Evolutionary conservation across 345 rosid species (phyloP), one percentile per base, ranked within the genome.

Genomic region (Salix dunnii): DNA sequence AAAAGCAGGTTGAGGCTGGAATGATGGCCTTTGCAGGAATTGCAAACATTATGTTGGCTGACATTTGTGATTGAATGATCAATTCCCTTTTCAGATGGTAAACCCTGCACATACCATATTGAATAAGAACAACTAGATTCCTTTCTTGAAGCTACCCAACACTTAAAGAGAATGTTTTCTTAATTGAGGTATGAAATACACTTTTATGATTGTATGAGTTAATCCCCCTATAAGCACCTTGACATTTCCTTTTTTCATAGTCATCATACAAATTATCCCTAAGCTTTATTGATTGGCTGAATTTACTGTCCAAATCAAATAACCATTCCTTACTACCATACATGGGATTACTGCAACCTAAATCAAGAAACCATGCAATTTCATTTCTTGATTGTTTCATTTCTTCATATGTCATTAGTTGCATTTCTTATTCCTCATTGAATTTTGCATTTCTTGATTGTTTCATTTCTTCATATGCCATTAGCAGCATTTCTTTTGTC

Each of bases 251-350:
- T 51, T 71, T 33, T 65, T 65, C 38, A 58, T 60, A 51, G 14
- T 58, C 27, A 17, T 35, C 76, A 73, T 73, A 7, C 16, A 27
- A 67, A n/a, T 67, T 36, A 38, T 67, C 33, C 6, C 5, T 0
- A 8, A 40, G 71, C 76, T 73, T 73, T 58, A 73, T 0, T 36
- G 23, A 73, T 73, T 73, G 33, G 1, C 9, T 18, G 16, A 73
- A 73, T 5, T 40, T 53, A 13, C 25, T 55, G 38, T 73, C 53
- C 23, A 73, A 35, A 36, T 73, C 4, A 28, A 20, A 60, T 13
- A 73, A 73, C 76, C 68, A 73, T 53, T 73, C 14, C 25, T 73
- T 61, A 16, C 25, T 73, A 60, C n/a, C 25, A 73, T 55, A 73
- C 51, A 61, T 60, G 40, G 38, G 30, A 1, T 67, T 67, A 1